Conservation (phyloP, 345 rosid genomes). For the Alliaria petiolata region DNA sequence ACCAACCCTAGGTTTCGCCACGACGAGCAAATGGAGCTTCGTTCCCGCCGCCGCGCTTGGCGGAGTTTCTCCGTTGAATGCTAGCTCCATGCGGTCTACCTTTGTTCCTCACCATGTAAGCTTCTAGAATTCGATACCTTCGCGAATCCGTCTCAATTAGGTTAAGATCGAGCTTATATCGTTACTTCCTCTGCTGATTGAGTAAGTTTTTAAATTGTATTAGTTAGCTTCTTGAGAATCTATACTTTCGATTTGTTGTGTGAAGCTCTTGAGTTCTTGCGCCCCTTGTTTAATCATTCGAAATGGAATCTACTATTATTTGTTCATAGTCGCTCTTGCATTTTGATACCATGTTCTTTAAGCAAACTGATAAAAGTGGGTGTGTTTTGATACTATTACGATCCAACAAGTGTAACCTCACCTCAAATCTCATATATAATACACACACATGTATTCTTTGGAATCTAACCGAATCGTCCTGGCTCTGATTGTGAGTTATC, state of each 20-base stretch:
- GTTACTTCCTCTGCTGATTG: too few relatives aligned
- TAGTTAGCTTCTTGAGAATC: not conserved
- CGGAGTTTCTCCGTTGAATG: slow-evolving; percentile 16
- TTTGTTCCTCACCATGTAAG: slow-evolving; percentile 42
- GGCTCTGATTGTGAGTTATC: not conserved
- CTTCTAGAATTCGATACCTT: not conserved
- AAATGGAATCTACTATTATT: not conserved
- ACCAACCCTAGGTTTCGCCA: slow-evolving; percentile 23
- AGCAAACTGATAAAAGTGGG: not conserved
- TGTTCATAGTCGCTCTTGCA: not conserved
- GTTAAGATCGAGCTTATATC: too few relatives aligned
- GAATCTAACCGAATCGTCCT: not conserved
- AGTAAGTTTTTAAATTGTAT: not conserved
- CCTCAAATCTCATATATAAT: not conserved
- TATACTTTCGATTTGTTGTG: not conserved
- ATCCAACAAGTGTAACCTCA: not conserved
- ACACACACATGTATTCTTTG: not conserved
- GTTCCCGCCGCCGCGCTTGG: slow-evolving; percentile 9
- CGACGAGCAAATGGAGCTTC: slow-evolving; percentile 27
- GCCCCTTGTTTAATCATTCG: too few relatives aligned
- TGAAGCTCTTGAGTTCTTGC: not conserved
- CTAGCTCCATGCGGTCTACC: slow-evolving; percentile 25
- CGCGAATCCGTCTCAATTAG: too few relatives aligned
- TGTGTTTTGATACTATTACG: not conserved
- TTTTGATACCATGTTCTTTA: not conserved